phyloP scores from a whole-genome alignment of 495 filamentous ascomycete species.

The Bombardia bombarda region DNA sequence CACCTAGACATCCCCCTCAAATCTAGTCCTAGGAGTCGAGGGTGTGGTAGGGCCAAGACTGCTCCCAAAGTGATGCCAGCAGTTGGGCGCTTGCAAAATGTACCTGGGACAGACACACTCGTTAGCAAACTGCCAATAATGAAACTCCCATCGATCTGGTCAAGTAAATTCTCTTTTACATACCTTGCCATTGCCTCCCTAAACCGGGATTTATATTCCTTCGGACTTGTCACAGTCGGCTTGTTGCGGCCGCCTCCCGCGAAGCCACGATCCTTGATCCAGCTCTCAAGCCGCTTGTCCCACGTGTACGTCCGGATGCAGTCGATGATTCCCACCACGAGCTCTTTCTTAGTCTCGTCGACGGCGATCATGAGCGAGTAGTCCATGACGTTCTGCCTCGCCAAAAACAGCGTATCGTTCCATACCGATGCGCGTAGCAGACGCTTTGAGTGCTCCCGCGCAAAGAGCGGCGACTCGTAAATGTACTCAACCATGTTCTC shows the following conservation, averaged over 20 bases:
- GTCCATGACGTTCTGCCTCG: constrained; percentile 94
- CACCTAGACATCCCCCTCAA: constrained; percentile 19
- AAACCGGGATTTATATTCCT: constrained; percentile 95
- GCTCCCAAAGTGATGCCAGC: constrained; percentile 39
- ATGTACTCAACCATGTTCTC: constrained; percentile 99
- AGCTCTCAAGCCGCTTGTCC: constrained; percentile 98
- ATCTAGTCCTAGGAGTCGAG: constrained; percentile 19
- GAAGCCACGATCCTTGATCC: constrained; percentile 95
- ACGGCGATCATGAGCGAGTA: constrained; percentile 98
- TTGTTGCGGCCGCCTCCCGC: constrained; percentile 77
- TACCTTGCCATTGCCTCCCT: constrained; percentile 95
- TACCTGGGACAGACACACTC: constrained; percentile 22
- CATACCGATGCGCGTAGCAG: constrained; percentile 79
- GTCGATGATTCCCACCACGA: constrained; percentile 96
- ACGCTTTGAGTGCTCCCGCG: constrained; percentile 87
- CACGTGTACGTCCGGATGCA: constrained; percentile 98
- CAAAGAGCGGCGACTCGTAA: constrained; percentile 91
- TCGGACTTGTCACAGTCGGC: constrained; percentile 93
- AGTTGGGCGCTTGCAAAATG: constrained; percentile 42
- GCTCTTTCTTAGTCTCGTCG: constrained; percentile 78
- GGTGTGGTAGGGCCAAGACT: constrained; percentile 7
- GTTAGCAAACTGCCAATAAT: background rate
- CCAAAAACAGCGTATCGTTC: constrained; percentile 94
- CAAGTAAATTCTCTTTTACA: too few relatives aligned
- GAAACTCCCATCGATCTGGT: too few relatives aligned